These are phyloP conservation scores for Fomitopsis betulina DNA, from an alignment of 1,284 basidiomycete species.

Conservation along the genomic window DNA sequence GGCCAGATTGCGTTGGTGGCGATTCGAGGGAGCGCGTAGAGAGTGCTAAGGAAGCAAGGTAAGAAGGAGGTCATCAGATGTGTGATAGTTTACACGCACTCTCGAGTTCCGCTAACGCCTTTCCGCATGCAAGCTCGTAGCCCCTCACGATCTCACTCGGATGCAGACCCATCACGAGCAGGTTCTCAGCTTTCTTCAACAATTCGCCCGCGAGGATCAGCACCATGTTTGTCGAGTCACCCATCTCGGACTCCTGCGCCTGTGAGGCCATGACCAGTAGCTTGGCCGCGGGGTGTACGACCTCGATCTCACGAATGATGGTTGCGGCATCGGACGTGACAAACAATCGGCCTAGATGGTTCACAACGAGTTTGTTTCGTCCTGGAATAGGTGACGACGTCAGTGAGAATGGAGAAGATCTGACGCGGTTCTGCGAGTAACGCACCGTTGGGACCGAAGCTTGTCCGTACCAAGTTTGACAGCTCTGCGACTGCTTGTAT, in stretches of 20 bases:
- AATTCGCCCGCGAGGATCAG: conserved; percentile 96
- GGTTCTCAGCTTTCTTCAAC: conserved; percentile 89
- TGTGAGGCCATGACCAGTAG: conserved; percentile 97
- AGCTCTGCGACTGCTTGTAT: conserved; percentile 94
- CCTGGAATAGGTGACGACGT: conserved; percentile 40
- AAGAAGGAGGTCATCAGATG: background rate
- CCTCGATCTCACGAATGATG: conserved; percentile 97
- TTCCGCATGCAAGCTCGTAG: conserved; percentile 90
- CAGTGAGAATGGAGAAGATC: background rate
- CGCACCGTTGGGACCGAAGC: conserved; percentile 93
- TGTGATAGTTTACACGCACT: conserved; percentile 50
- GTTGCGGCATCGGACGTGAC: conserved; percentile 99
- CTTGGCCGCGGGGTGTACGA: conserved; percentile 97
- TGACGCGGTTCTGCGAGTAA: conserved; percentile 6
- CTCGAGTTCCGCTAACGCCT: conserved; percentile 87
- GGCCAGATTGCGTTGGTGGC: conserved; percentile 75
- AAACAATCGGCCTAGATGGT: conserved; percentile 93
- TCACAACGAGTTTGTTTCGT: conserved; percentile 94
- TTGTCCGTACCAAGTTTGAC: conserved; percentile 92
- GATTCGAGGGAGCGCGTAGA: conserved; percentile 65
- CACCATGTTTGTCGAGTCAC: conserved; percentile 94
- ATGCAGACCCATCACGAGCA: conserved; percentile 95
- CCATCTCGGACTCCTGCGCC: conserved; percentile 98
- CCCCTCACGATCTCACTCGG: conserved; percentile 94
- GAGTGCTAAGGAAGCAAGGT: conserved; percentile 40